Base-by-base conservation (phyloP, 1,284 basidiomycete species). In the Fomitopsis pinicola region DNA sequence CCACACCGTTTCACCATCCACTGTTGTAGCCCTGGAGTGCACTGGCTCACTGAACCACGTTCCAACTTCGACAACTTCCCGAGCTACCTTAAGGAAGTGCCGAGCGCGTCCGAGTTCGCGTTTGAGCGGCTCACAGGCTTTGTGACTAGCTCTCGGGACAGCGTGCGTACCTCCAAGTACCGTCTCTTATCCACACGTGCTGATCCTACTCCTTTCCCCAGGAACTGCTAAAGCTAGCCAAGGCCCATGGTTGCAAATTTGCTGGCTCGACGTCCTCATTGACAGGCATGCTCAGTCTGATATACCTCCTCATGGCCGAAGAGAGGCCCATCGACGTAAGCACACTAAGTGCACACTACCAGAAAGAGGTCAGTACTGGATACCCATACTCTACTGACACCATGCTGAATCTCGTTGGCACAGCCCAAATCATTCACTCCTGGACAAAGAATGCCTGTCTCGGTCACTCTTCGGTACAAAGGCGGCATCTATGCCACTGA, bases 181-280 rank as follows among this genome's bases (percentile, higher is more conserved):
- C 6, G 42, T 53, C 53, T 30, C 56, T 10, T 1, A 14, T 6
- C 14, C 42, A 9, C 9, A 7, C 15, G 14, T 48, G n/a, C 44
- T 36, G 42, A 48, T 22, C 4, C 30, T 17, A 22, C 17, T 28
- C 4, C 28, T 19, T 12, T 33, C 5, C 9, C 7, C 54, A 92
- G 87, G 87, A 91, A 62, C 77, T 98, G 5, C 78, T 82, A 60
- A 70, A 73, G 3, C 75, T 97, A 15, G 89, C 91, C 0, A 78
- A 83, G 65, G 73, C 75, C 42, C 80, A 91, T 62, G 73, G 79
- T 0, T 83, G 85, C 48, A 79, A 72, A 44, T 98, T 92, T 72
- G 85, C 85, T 17, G 97, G 97, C 0, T 96, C 93, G 9, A 99
- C 97, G 0, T 97, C 94, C n/a, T 96, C 94, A 10, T 77, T 97